Evolutionary conservation across 805 yeast genomes (phyloP), one percentile per base, ranked within the genome.

Genomic region (Hyphopichia homilentoma): DNA sequence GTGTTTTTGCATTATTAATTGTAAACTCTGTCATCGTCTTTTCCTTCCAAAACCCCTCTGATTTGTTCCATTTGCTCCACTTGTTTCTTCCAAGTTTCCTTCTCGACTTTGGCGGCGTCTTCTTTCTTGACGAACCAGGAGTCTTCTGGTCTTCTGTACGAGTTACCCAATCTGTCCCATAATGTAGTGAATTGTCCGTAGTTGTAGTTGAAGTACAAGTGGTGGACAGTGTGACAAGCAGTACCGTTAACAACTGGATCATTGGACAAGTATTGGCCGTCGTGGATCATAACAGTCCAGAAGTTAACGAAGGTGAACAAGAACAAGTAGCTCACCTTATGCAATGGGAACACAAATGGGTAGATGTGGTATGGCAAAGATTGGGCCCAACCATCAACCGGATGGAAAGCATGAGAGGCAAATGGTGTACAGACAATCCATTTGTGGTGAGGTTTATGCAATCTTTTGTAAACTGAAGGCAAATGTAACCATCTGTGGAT

Each of bases 271-370:
- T 88, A 93, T 57, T 89, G 93, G 44, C 98, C 98, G 55, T 93
- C 98, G 62, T 93, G 98, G 54, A 93, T 93, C 93, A 90, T 84
- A 26, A 93, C 95, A 9, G 98, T 86, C 98, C 98, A 93, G 59
- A 90, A 81, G 64, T 93, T 90, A 44, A 93, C 96, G 62, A 88
- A 82, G 0, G 90, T 79, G 68, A 93, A 93, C 43, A 93, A 68
- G 12, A 77, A 47, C 53, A 93, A 71, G 59, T 90, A 93, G 15
- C 85, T 77, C 16, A 85, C 65, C 65, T 89, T 93, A 66, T 93
- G 89, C 47, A 93, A 73, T 27, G 97, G 97, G 79, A 93, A 85
- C 19, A 93, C 38, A 59, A 93, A 77, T 39, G 97, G 97, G 65
- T 75, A 93, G 38, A 88, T 47, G 59, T 93, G 98, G 67, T 93